Conservation (phyloP, 495 filamentous ascomycete genomes). For the Collariella sp. region DNA sequence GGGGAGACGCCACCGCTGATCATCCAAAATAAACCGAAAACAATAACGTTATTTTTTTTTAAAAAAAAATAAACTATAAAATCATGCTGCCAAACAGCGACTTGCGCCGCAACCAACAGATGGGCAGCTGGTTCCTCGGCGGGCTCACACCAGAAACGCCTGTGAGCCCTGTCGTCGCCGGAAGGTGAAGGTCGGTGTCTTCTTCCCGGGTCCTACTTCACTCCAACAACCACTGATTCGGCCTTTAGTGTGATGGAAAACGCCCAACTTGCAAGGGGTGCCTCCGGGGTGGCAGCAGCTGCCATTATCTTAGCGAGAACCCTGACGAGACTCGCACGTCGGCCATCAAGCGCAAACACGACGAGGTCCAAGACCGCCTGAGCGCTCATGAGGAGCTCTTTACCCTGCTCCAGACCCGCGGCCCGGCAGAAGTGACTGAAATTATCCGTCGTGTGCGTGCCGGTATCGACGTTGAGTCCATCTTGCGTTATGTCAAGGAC, state of each 20-base stretch:
- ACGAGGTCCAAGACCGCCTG: constrained; percentile 25
- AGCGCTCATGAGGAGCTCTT: constrained; percentile 27
- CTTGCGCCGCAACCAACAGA: too few relatives aligned
- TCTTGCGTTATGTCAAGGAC: constrained; percentile 28
- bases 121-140: too few relatives aligned
- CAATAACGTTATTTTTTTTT: too few relatives aligned
- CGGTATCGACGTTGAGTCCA: constrained; percentile 22
- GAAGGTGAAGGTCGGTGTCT: too few relatives aligned
- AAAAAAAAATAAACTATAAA: too few relatives aligned
- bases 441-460: constrained; percentile 28
- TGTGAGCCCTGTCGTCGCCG: too few relatives aligned
- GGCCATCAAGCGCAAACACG: constrained; percentile 31
- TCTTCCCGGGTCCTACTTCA: too few relatives aligned
- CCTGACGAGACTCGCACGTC: constrained; percentile 30
- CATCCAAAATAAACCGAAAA: too few relatives aligned
- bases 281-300: constrained; percentile 20
- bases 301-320: constrained; percentile 24
- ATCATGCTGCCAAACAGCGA: too few relatives aligned
- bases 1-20: too few relatives aligned
- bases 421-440: constrained; percentile 23
- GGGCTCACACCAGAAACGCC: too few relatives aligned
- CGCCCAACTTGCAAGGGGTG: constrained; percentile 28
- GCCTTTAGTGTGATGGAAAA: constrained; percentile 28
- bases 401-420: constrained; percentile 21
- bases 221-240: too few relatives aligned